Conservation (phyloP, 2,329 filamentous ascomycete genomes). For the Penicillium psychrosexuale region DNA sequence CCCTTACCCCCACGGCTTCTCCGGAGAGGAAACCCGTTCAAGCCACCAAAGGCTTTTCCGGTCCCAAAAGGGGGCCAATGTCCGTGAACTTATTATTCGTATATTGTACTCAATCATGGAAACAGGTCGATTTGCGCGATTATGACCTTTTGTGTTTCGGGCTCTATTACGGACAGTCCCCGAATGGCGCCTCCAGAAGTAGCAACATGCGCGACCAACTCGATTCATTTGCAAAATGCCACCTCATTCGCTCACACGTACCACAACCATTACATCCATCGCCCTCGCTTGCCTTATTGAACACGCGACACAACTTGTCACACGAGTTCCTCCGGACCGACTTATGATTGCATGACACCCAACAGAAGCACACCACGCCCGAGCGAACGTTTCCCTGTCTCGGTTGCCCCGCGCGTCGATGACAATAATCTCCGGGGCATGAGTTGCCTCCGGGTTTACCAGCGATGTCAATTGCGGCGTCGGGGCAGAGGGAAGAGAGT, state of each 20-base stretch:
- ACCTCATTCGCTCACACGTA: conserved; percentile 35
- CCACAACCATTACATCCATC: conserved; percentile 37
- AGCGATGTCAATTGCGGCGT: conserved; percentile 12
- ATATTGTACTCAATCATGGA: neutral
- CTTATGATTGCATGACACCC: conserved; percentile 44
- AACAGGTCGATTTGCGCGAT: neutral
- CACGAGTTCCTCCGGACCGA: conserved; percentile 37
- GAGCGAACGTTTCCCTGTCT: conserved; percentile 41
- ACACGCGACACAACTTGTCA: conserved; percentile 35
- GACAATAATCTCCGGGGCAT: conserved; percentile 28
- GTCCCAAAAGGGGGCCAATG: neutral
- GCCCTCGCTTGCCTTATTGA: conserved; percentile 43
- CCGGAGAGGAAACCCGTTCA: conserved; percentile 5
- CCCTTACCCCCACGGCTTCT: neutral
- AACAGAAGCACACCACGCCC: conserved; percentile 46
- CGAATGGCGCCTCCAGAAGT: neutral
- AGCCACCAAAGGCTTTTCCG: neutral
- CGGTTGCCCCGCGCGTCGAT: conserved; percentile 36
- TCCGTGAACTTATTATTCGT: neutral
- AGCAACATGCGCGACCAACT: neutral
- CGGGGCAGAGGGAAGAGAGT: conserved; percentile 19
- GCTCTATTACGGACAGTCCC: neutral
- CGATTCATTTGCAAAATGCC: neutral
- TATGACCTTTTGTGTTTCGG: neutral
- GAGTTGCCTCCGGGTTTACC: conserved; percentile 1